phyloP scores from a whole-genome alignment of 805 yeast genomes.

The Kuraishia cidri region DNA sequence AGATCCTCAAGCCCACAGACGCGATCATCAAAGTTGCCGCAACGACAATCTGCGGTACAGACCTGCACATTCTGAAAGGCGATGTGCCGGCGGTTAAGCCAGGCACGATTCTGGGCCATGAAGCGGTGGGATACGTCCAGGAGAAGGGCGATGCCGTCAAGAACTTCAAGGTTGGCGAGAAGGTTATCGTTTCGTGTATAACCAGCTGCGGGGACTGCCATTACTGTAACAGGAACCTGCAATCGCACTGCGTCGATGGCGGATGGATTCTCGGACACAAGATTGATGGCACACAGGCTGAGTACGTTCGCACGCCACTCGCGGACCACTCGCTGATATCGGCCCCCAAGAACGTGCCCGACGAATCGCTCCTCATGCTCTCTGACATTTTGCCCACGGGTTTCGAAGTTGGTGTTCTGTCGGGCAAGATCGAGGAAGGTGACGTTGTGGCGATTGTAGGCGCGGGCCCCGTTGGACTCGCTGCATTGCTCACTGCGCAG shows the following conservation, averaged over 20 bases:
- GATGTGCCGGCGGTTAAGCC: conserved; percentile 45
- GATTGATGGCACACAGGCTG: conserved; percentile 65
- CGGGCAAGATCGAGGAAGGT: conserved; percentile 41
- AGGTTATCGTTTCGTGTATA: conserved; percentile 56
- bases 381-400: conserved; percentile 64
- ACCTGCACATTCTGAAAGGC: conserved; percentile 54
- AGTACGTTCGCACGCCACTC: conserved; percentile 45
- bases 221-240: conserved; percentile 44
- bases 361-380: conserved; percentile 47
- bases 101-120: conserved; percentile 49
- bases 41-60: conserved; percentile 61
- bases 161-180: conserved; percentile 45
- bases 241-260: conserved; percentile 52
- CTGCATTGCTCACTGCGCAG: conserved; percentile 49
- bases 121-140: conserved; percentile 46
- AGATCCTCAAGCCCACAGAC: conserved; percentile 35
- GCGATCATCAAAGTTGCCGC: conserved; percentile 46
- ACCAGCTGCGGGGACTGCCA: conserved; percentile 53
- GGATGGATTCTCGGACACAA: conserved; percentile 46
- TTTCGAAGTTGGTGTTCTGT: conserved; percentile 54
- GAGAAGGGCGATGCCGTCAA: conserved; percentile 39
- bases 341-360: conserved; percentile 20
- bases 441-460: conserved; percentile 60
- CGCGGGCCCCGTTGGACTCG: conserved; percentile 59
- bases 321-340: conserved; percentile 29